Base-by-base conservation (phyloP, 1,284 basidiomycete genomes). In the Pyrrhoderma noxium region DNA sequence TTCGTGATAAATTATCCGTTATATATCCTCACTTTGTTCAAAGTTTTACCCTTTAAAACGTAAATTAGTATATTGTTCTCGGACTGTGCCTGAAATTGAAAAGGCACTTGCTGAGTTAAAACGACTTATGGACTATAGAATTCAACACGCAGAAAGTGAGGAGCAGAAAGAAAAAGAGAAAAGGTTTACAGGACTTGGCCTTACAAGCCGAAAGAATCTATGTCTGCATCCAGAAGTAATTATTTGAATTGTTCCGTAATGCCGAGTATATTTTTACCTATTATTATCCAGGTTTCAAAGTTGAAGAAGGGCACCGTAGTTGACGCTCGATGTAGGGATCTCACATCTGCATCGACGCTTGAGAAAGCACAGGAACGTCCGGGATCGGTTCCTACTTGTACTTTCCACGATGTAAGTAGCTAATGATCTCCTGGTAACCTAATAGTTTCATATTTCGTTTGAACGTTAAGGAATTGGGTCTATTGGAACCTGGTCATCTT, bases 31-130 rank as follows among this genome's bases (percentile, higher is more conserved):
- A n/a, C n/a, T n/a, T n/a, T n/a, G 35, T 37, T 37, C 11, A 16
- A 18, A 94, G 89, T 96, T 93, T 69, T 92, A 94, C 65, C 89
- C 93, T 8, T 87, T 84, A 7, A 84, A 86, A 56, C 80, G 96
- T 57, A 99, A 99, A 67, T 82, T 99, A 59, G 88, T 99, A 59
- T 99, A 99, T 68, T 99, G 96, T 69, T 99, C 96, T 21, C 94
- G 96, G 64, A 99, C 96, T 2, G 96, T 99, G n/a, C 96, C 96
- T 4, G 96, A 99, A 70, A 99, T 99, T 60, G 96, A 99, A 68
- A 99, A 99, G 68, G 96, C 96, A 0, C 73, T 99, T 44, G 85
- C 93, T 1, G 96, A 99, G 71, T 71, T 99, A 63, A 96, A 98
- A 67, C 75, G 95, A 43, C 71, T 99, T 37, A 93, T 99, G 85